Base-by-base conservation (phyloP, 495 filamentous ascomycete species). In the Talaromyces trachyspermus region DNA sequence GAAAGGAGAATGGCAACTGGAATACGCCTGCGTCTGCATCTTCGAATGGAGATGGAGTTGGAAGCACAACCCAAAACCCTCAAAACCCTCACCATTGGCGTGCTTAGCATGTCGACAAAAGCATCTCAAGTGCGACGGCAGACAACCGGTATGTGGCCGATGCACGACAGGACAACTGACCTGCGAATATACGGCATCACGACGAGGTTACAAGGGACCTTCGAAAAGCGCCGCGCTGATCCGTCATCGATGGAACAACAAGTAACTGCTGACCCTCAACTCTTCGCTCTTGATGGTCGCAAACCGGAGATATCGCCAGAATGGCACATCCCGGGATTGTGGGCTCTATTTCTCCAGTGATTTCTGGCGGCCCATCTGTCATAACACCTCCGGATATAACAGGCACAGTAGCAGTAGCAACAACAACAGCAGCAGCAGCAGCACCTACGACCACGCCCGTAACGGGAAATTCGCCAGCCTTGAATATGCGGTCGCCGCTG, bases 81-180 rank as follows among this genome's bases (percentile, higher is more conserved):
- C 60, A 15, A 49, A 65, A 18, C 70, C 68, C 3, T 71, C 68
- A 26, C 64, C 72, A 10, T 54, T 81, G 47, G 76, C 77, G 23
- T 81, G 77, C 57, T 65, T 80, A 24, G 60, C 62, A 30, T 81
- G 79, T 53, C 78, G 80, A 40, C 67, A 72, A 48, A 74, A 80
- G 49, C 81, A 84, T 53, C 77, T 84, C 47, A 73, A 71, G 54
- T 73, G 70, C 38, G 70, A 73, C 56, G 66, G 68, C 4, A 53
- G 54, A 18, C 69, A 60, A 3, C 70, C 70, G 14, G 33, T 64
- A 37, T 73, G 70, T 54, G 56, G 64, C n/a, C 70, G 70, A 22
- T 73, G 70, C 42, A 49, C 48, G 6, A 46, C 59, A 25, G 56
- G 56, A 1, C 60, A 62, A 12, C 40, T 62, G 15, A 54, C 64